These are phyloP conservation scores for Syzygium syzygioides DNA, from an alignment of 441 rosid species.

Conservation along the genomic window DNA sequence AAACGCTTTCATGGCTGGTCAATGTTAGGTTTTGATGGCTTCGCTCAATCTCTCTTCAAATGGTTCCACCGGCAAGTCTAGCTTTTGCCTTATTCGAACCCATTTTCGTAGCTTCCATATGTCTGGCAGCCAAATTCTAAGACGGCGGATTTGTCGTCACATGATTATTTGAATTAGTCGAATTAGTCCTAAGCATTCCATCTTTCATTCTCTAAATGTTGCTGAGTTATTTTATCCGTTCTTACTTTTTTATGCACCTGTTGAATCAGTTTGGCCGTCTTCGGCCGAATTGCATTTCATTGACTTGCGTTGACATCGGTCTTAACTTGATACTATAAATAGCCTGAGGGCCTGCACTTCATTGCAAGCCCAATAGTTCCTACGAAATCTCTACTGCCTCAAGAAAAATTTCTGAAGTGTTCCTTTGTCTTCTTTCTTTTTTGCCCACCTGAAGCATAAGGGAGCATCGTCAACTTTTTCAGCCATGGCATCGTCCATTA, in stretches of 20 bases:
- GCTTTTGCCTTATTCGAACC: neutral
- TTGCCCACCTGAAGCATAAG: neutral
- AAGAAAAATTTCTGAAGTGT: neutral
- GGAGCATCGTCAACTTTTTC: neutral
- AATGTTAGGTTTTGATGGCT: neutral
- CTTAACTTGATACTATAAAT: neutral
- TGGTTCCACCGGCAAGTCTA: neutral
- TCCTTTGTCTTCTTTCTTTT: neutral
- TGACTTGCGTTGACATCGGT: neutral
- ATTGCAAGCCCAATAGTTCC: neutral
- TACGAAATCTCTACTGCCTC: neutral
- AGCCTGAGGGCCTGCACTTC: neutral
- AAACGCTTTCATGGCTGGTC: neutral
- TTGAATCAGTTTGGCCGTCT: neutral
- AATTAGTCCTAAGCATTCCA: neutral
- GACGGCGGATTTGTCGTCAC: neutral
- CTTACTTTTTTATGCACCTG: neutral
- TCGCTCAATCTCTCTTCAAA: neutral
- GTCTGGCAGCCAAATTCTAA: neutral
- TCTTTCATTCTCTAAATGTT: neutral
- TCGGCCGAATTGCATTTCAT: neutral
- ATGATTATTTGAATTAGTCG: neutral
- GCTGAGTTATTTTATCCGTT: neutral
- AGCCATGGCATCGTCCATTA: constrained; percentile 28
- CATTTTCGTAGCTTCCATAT: neutral